Evolutionary conservation across 495 filamentous ascomycete genomes (phyloP).

Genomic region (Polyplosphaeria fusca): DNA sequence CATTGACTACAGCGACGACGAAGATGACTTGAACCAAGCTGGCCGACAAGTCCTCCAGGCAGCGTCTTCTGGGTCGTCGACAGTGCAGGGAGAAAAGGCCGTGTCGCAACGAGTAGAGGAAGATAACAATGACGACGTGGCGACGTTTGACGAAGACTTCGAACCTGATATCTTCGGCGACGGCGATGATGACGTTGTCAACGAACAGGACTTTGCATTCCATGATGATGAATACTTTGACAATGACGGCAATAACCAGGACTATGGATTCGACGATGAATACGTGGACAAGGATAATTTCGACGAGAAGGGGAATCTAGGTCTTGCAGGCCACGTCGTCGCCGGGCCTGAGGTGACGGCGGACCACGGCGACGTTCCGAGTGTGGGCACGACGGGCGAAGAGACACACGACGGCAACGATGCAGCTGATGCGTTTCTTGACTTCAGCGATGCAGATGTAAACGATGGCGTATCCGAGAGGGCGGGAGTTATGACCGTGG

Average conservation of each 20-base stretch:
- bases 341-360: background rate
- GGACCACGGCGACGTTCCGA: background rate
- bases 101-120: background rate
- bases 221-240: no score
- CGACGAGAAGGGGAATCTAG: background rate
- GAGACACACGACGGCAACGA: no score
- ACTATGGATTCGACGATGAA: background rate
- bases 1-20: background rate
- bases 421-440: no score
- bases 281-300: background rate
- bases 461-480: no score
- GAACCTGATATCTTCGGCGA: background rate
- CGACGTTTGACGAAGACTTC: background rate
- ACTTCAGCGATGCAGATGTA: no score
- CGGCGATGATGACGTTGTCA: background rate
- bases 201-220: no score
- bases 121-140: background rate
- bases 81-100: constrained; percentile 14
- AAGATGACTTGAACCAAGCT: background rate
- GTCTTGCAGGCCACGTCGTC: background rate
- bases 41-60: constrained; percentile 9
- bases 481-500: no score
- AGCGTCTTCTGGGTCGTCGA: constrained; percentile 16
- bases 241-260: background rate
- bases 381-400: no score